phyloP scores from a whole-genome alignment of 2,329 filamentous ascomycete genomes.

The Claviceps maximensis region DNA sequence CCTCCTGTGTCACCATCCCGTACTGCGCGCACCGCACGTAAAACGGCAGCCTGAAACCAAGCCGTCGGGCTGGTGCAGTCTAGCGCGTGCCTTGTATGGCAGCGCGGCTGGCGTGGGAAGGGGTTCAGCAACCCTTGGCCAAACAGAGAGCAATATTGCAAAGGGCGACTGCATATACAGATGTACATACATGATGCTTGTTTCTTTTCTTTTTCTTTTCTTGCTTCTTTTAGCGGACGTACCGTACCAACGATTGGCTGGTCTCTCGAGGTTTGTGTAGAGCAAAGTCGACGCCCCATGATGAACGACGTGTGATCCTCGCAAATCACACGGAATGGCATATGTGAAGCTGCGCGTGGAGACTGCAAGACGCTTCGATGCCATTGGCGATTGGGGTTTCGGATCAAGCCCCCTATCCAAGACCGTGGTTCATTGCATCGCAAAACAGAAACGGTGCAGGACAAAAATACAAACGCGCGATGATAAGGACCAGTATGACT shows the following conservation, averaged over 20 bases:
- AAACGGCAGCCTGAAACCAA: conserved; percentile 1
- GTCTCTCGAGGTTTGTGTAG: neutral
- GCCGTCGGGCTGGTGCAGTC: neutral
- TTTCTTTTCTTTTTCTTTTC: too few relatives aligned
- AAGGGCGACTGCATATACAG: neutral
- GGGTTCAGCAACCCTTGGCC: neutral
- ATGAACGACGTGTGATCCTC: neutral
- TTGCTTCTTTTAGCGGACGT: neutral
- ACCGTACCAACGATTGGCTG: neutral
- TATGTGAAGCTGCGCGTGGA: too few relatives aligned
- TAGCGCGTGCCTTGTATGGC: neutral
- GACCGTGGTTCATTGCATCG: neutral
- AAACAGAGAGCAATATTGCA: neutral
- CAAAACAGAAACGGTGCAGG: neutral
- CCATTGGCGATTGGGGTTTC: neutral
- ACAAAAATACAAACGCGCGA: neutral
- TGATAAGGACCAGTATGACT: too few relatives aligned
- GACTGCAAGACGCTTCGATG: neutral
- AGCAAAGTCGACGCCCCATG: neutral
- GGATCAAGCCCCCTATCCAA: neutral
- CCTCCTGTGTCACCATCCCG: conserved; percentile 1
- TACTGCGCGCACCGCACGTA: neutral
- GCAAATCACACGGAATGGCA: neutral
- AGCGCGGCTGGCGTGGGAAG: neutral
- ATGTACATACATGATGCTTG: neutral